A percentile compares a stretch with the other conserved stretches of the same genome.
Evolutionary conservation across 352 stramenopile genomes (phyloP).

Genomic region (Pythium guiyangense): DNA sequence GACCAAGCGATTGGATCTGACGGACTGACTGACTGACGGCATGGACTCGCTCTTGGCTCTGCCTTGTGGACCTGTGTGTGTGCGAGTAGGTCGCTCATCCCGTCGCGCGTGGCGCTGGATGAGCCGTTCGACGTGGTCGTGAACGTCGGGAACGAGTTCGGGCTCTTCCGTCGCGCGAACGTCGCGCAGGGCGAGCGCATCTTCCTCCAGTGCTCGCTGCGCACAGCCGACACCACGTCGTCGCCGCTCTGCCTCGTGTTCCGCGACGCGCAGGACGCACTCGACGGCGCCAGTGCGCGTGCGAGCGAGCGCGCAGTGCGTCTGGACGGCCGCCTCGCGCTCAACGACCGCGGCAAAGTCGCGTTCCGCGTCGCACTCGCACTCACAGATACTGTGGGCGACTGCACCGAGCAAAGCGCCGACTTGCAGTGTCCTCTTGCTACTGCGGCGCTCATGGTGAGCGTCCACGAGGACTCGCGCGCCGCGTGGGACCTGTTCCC

Average conservation of each 20-base stretch:
- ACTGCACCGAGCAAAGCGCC: too few relatives aligned
- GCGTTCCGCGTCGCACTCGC: constrained; percentile 40
- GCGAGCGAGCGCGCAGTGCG: constrained; percentile 6
- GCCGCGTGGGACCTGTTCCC: too few relatives aligned
- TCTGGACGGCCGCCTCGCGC: constrained; percentile 27
- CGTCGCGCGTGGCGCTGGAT: constrained; percentile 39
- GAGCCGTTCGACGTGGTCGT: constrained; percentile 58
- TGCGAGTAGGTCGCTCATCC: constrained; percentile 49
- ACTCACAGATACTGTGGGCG: background rate
- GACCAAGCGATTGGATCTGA: too few relatives aligned
- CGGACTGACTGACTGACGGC: constrained; percentile 21
- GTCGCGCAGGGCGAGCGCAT: constrained; percentile 35
- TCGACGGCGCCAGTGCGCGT: constrained; percentile 11
- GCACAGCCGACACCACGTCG: constrained; percentile 21
- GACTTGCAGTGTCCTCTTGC: background rate
- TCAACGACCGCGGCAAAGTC: constrained; percentile 64
- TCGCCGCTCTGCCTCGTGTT: constrained; percentile 26
- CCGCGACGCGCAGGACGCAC: constrained; percentile 4
- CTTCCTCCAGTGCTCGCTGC: constrained; percentile 44
- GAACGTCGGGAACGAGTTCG: constrained; percentile 84
- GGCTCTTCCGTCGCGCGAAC: constrained; percentile 62
- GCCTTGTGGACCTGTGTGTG: too few relatives aligned
- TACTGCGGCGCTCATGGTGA: constrained; percentile 34
- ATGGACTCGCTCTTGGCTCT: background rate
- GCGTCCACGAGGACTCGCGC: constrained; percentile 25